Evolutionary conservation across 805 yeast species (phyloP).

Genomic region (Scheffersomyces coipomensis): DNA sequence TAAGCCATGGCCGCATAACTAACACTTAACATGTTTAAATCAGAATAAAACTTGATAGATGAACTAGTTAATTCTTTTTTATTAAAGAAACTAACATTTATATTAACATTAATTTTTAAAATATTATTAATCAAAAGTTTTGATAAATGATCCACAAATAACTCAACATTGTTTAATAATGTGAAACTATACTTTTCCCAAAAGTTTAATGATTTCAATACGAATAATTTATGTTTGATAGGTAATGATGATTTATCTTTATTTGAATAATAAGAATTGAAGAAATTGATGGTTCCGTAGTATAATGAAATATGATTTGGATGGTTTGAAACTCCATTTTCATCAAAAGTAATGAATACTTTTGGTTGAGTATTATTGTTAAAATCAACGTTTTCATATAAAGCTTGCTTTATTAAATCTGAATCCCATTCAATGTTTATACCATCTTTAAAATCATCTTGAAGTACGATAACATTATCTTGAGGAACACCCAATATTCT

Average conservation of each 20-base stretch:
- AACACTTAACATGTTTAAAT: slow-evolving; percentile 37
- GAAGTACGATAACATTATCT: slow-evolving; percentile 43
- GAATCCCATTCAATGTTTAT: slow-evolving; percentile 67
- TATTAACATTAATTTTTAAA: slow-evolving; percentile 33
- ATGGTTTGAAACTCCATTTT: slow-evolving; percentile 78
- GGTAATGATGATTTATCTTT: slow-evolving; percentile 2
- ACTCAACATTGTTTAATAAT: slow-evolving; percentile 38
- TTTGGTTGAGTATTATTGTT: slow-evolving; percentile 13
- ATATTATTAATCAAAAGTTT: slow-evolving; percentile 26
- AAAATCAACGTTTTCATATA: slow-evolving; percentile 25
- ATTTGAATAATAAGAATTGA: slow-evolving; percentile 12
- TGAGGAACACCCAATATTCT: slow-evolving; percentile 49
- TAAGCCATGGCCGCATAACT: slow-evolving; percentile 70
- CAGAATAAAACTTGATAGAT: slow-evolving; percentile 39
- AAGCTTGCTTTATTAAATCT: slow-evolving; percentile 33
- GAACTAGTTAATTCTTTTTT: slow-evolving; percentile 11
- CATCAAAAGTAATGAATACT: slow-evolving; percentile 76
- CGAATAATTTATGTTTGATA: slow-evolving; percentile 24
- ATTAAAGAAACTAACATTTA: slow-evolving; percentile 31
- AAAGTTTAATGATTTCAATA: slow-evolving; percentile 34
- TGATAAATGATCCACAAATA: slow-evolving; percentile 38
- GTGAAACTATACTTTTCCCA: slow-evolving; percentile 52
- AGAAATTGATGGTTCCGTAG: slow-evolving; percentile 45
- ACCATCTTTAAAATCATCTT: slow-evolving; percentile 54
- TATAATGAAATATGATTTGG: slow-evolving; percentile 76